Evolutionary conservation across 148 eudicot species (phyloP).

Genomic region (Diospyros kaki): DNA sequence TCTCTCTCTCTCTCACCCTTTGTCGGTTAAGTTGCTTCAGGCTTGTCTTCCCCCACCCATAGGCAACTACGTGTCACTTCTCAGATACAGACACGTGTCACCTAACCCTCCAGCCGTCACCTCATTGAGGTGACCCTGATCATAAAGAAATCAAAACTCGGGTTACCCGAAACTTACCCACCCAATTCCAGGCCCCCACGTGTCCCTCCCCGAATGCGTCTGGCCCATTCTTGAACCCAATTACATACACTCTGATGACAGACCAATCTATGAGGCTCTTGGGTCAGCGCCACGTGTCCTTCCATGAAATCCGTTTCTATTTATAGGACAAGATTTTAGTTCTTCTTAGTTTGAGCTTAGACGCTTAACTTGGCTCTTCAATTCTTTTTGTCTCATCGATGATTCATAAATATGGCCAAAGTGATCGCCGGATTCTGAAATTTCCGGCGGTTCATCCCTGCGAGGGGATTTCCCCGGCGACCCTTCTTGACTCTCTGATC

Average conservation of each 20-base stretch:
- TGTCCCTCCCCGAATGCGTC: constrained; percentile 26
- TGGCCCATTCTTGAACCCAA: background rate
- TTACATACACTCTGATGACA: background rate
- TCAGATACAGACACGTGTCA: background rate
- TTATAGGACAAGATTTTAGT: background rate
- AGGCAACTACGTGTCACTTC: constrained; percentile 7
- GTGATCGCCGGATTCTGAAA: constrained; percentile 63
- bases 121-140: background rate
- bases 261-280: background rate
- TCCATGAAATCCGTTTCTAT: constrained; percentile 2
- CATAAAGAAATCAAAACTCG: background rate
- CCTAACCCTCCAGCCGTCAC: background rate
- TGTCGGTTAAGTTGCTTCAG: background rate
- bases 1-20: background rate
- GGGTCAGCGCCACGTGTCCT: constrained; percentile 31
- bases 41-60: background rate
- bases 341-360: too few relatives aligned
- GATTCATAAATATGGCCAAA: constrained; percentile 40
- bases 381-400: constrained; percentile 15
- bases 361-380: too few relatives aligned
- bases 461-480: constrained; percentile 47
- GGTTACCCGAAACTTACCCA: background rate
- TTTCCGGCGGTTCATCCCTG: constrained; percentile 78
- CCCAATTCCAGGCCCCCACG: constrained; percentile 14
- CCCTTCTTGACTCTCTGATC: constrained; percentile 53